Percentiles rank a stretch among this genome's conserved stretches.
Conservation (phyloP, 257 asterid species). For the Ilex aquifolium region DNA sequence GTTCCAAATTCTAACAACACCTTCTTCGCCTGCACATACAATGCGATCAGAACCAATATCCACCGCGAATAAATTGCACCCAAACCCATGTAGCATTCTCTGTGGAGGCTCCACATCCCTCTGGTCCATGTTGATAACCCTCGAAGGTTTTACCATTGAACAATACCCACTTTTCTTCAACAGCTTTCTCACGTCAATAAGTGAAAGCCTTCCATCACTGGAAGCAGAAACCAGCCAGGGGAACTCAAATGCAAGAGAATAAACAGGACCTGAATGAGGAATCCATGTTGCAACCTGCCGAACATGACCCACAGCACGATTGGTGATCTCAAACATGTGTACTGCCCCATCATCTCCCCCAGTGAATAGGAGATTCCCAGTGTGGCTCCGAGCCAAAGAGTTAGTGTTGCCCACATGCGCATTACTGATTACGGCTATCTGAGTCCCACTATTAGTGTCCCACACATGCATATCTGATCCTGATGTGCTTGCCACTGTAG, state of each 20-base stretch:
- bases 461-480: conserved; percentile 73
- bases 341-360: conserved; percentile 96
- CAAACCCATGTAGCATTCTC: conserved; percentile 87
- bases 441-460: conserved; percentile 53
- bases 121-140: conserved; percentile 23
- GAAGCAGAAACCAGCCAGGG: conserved; percentile 96
- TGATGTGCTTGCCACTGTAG: conserved; percentile 65
- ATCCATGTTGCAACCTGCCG: conserved; percentile 70
- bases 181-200: conserved; percentile 73
- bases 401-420: conserved; percentile 58
- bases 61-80: conserved; percentile 63
- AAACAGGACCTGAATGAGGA: conserved; percentile 77
- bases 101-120: conserved; percentile 71
- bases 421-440: conserved; percentile 28
- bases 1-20: conserved; percentile 87
- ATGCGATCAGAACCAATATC: conserved; percentile 74
- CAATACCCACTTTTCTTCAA: conserved; percentile 39
- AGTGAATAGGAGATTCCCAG: conserved; percentile 81
- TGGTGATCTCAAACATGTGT: conserved; percentile 75
- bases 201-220: conserved; percentile 78
- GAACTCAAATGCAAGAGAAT: conserved; percentile 90
- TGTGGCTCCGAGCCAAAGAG: conserved; percentile 75
- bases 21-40: conserved; percentile 92
- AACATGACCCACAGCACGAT: conserved; percentile 24
- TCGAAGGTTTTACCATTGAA: conserved; percentile 17